Evolutionary conservation across 192 early-diverging fungal genomes (phyloP), one percentile per base, ranked within the genome.

Genomic region (Phlyctochytrium planicorne): DNA sequence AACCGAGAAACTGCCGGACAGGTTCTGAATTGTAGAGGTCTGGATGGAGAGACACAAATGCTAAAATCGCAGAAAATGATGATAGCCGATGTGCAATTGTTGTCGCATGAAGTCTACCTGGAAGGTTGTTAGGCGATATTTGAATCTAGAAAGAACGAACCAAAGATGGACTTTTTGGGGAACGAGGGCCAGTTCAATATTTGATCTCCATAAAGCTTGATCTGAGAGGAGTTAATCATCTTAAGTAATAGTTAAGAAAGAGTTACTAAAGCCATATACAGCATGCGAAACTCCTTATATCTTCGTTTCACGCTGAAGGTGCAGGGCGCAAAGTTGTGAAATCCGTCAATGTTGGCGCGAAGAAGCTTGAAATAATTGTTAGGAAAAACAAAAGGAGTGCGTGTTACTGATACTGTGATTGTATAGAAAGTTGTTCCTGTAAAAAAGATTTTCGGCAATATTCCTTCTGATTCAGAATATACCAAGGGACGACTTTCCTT

Each of bases 21-120:
- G 68, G 68, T 0, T 32, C 59, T 2, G 60, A 63, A 32, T 63
- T 70, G 27, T 33, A 71, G 23, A 71, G 17, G 3, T 50, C 1
- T 2, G 69, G 69, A 65, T 71, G 69, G 52, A 71, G 59, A n/a
- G 69, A 23, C 6, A 71, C 59, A 32, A 71, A 71, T 16, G 62
- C 63, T 4, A 71, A 55, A 17, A 71, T 33, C 2, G 69, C 62
- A 40, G 69, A 64, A 65, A 71, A 71, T 23, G 52, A 36, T 34
- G 61, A 65, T 0, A 40, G 27, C 1, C 63, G 50, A 63, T 55
- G 53, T 0, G 25, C 24, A 31, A 71, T 65, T 0, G 32, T 59
- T 34, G 30, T 62, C 2, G 60, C 27, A 23, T 63, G 23, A 25
- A 70, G 62, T 0, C 68, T 34, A 24, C 52, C 68, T 70, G 30